A percentile compares a stretch with the other conserved stretches of the same genome.
phyloP scores from a whole-genome alignment of 1,284 basidiomycete species.

The Puccinia polysora region DNA sequence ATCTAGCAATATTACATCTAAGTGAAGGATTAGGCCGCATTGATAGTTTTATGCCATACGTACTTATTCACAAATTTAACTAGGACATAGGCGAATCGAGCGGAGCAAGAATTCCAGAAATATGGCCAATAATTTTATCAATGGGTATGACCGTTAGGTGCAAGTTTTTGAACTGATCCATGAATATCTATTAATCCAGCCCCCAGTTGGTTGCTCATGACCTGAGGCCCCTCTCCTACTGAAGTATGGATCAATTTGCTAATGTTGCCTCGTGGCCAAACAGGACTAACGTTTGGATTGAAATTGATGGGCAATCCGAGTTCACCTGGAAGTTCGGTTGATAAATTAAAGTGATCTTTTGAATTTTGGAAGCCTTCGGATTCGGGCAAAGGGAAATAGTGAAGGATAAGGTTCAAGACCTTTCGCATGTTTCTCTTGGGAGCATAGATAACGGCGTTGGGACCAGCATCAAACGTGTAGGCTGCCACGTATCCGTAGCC shows the following conservation, averaged over 20 bases:
- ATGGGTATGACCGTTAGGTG: neutral
- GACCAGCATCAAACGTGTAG: constrained; percentile 97
- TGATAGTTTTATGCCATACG: too few species aligned
- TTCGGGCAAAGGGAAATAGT: constrained; percentile 75
- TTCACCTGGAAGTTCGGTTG: constrained; percentile 44
- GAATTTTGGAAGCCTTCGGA: constrained; percentile 45
- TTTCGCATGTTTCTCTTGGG: constrained; percentile 69
- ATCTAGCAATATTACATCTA: too few species aligned
- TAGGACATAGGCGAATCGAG: too few species aligned
- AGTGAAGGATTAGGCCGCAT: too few species aligned
- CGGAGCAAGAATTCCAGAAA: neutral
- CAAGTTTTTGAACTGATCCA: neutral
- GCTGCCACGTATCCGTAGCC: constrained; percentile 73
- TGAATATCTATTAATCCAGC: constrained; percentile 50
- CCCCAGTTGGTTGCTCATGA: constrained; percentile 52
- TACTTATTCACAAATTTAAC: too few species aligned
- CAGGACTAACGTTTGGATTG: constrained; percentile 68
- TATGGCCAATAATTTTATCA: neutral
- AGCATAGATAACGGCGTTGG: constrained; percentile 96
- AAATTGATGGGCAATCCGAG: constrained; percentile 66
- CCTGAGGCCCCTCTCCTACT: constrained; percentile 82
- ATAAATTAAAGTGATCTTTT: constrained; percentile 54
- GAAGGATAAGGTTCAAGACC: constrained; percentile 68
- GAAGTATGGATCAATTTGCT: constrained; percentile 82
- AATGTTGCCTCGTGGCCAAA: constrained; percentile 69